phyloP scores from a whole-genome alignment of 257 asterid species.

The Eucommia ulmoides region DNA sequence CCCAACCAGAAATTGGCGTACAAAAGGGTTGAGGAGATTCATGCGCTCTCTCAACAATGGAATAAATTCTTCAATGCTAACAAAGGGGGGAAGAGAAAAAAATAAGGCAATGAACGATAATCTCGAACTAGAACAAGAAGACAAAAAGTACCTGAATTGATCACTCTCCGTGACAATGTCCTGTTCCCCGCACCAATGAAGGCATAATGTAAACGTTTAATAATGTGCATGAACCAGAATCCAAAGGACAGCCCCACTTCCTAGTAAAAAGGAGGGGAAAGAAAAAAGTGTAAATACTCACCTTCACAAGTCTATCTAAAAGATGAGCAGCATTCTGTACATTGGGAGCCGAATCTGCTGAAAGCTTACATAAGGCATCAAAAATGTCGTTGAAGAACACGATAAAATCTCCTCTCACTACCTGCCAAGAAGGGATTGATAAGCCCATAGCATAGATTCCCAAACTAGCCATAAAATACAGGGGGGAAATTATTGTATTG shows the following conservation, averaged over 20 bases:
- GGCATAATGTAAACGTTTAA: conserved; percentile 6
- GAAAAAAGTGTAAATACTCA: conserved; percentile 7
- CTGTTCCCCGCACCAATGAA: conserved; percentile 34
- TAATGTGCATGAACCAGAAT: neutral
- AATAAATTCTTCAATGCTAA: conserved; percentile 97
- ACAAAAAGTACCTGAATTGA: conserved; percentile 83
- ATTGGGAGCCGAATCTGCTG: conserved; percentile 95
- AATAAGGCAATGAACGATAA: neutral
- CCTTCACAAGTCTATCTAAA: conserved; percentile 97
- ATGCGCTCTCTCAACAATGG: conserved; percentile 92
- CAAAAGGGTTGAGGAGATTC: conserved; percentile 95
- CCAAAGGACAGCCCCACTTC: neutral
- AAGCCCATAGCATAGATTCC: conserved; percentile 10
- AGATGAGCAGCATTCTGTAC: conserved; percentile 99
- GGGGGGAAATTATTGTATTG: too few relatives aligned
- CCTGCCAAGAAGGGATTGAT: conserved; percentile 42
- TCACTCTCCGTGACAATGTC: conserved; percentile 98
- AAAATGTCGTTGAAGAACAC: conserved; percentile 95
- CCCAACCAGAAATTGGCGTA: conserved; percentile 97
- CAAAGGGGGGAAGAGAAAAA: conserved; percentile 6
- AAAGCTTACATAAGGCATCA: conserved; percentile 93
- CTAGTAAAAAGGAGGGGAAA: neutral
- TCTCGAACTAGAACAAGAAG: conserved; percentile 7
- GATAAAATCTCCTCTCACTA: conserved; percentile 96
- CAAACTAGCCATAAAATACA: conserved; percentile 4